phyloP scores from a whole-genome alignment of 768 basidiomycete genomes.

The Glaciozyma martinii region DNA sequence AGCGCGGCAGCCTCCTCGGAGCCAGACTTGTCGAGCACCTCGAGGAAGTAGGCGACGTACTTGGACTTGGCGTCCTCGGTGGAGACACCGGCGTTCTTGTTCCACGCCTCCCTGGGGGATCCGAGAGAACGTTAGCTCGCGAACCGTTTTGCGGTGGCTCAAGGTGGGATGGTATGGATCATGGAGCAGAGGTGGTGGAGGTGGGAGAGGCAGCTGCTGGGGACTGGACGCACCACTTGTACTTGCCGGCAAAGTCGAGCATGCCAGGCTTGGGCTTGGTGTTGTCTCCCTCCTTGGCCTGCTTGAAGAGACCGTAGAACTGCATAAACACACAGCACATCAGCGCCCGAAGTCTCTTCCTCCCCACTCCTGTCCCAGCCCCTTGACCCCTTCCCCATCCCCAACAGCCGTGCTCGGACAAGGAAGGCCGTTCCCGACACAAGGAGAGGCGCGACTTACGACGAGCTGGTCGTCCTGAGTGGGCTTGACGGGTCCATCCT shows the following conservation, averaged over 20 bases:
- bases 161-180: neutral
- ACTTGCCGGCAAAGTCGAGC: conserved; percentile 77
- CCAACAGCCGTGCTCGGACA: neutral
- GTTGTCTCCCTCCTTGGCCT: conserved; percentile 49
- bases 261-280: conserved; percentile 38
- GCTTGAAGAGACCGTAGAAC: conserved; percentile 95
- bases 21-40: conserved; percentile 50
- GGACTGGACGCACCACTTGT: conserved; percentile 62
- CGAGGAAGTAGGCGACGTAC: conserved; percentile 67
- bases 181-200: neutral
- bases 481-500: conserved; percentile 72
- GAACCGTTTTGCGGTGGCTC: neutral
- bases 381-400: too few species aligned
- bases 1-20: conserved; percentile 52
- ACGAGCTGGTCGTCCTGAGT: conserved; percentile 62
- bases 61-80: conserved; percentile 61
- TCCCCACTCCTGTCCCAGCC: too few species aligned
- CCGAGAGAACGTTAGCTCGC: neutral
- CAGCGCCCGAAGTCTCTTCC: neutral
- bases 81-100: conserved; percentile 57
- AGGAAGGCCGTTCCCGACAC: neutral
- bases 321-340: conserved; percentile 38
- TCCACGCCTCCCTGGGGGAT: conserved; percentile 72
- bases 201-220: conserved; percentile 3
- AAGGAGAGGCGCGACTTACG: conserved; percentile 46